Percentiles rank a stretch among this genome's conserved stretches.
Conservation (phyloP, 495 filamentous ascomycete species). For the Physcia stellaris region DNA sequence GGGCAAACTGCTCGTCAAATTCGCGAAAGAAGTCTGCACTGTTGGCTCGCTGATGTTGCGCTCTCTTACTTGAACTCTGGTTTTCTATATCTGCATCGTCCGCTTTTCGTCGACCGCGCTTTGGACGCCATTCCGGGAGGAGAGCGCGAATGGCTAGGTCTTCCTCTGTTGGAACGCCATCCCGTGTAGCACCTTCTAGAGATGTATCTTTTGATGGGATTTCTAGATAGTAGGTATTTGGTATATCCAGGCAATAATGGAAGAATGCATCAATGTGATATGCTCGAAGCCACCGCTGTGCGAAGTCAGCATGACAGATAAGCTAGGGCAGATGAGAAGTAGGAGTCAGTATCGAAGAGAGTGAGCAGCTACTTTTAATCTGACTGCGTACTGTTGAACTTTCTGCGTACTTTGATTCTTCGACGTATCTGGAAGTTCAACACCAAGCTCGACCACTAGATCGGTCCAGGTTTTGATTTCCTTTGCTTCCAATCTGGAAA, state of each 20-base stretch:
- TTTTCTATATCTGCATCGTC: conserved; percentile 54
- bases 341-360: too few relatives aligned
- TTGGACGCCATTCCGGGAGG: conserved; percentile 79
- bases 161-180: conserved; percentile 82
- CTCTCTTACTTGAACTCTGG: conserved; percentile 47
- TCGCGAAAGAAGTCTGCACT: conserved; percentile 40
- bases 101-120: conserved; percentile 71
- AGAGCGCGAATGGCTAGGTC: conserved; percentile 84
- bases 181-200: conserved; percentile 54
- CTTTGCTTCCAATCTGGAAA: conserved; percentile 67
- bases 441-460: conserved; percentile 75
- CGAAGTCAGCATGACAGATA: conserved; percentile 6
- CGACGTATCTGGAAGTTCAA: conserved; percentile 69
- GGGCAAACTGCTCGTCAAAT: conserved; percentile 35
- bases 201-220: conserved; percentile 51
- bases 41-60: conserved; percentile 53
- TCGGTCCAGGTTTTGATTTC: conserved; percentile 96
- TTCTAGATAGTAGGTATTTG: conserved; percentile 72
- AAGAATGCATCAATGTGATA: conserved; percentile 98
- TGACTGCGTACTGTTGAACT: conserved; percentile 92
- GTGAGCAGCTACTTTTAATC: conserved; percentile 77
- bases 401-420: conserved; percentile 93
- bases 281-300: conserved; percentile 89
- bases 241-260: conserved; percentile 71
- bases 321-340: background rate